phyloP scores from a whole-genome alignment of 768 basidiomycete species.

The Strobilomyces dryophilus region DNA sequence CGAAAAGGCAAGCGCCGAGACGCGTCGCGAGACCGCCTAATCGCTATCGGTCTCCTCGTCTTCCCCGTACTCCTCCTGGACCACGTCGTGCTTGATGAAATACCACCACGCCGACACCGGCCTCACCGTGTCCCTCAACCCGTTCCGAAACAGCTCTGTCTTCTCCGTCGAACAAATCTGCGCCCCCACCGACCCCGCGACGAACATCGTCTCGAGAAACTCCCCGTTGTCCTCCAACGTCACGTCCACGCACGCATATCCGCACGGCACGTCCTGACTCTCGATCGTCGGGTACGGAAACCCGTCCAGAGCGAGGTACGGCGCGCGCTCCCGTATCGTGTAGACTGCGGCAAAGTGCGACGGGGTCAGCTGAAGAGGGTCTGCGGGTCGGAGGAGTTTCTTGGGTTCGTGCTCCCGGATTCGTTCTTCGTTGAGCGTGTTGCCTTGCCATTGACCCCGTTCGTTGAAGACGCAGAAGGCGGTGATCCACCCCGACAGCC shows the following conservation, averaged over 20 bases:
- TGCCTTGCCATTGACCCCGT: constrained; percentile 32
- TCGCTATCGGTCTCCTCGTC: background rate
- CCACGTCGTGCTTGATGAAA: constrained; percentile 12
- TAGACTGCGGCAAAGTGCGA: constrained; percentile 27
- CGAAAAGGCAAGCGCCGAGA: background rate
- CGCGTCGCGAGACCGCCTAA: background rate
- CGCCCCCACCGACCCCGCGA: constrained; percentile 28
- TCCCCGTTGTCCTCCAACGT: constrained; percentile 25
- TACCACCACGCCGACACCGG: constrained; percentile 34
- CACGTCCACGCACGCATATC: constrained; percentile 28
- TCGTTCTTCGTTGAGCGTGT: constrained; percentile 28
- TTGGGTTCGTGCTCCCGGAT: constrained; percentile 27
- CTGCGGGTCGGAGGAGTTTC: constrained; percentile 29
- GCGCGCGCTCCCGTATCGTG: constrained; percentile 16
- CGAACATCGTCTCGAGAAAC: constrained; percentile 22
- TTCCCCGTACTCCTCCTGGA: background rate
- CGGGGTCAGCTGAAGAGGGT: constrained; percentile 22
- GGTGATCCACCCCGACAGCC: constrained; percentile 39
- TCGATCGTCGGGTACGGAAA: constrained; percentile 30
- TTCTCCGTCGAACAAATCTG: constrained; percentile 30
- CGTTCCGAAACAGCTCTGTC: constrained; percentile 26
- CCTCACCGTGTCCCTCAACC: constrained; percentile 29
- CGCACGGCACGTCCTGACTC: constrained; percentile 26
- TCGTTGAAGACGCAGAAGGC: constrained; percentile 34
- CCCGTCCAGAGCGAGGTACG: constrained; percentile 24